Evolutionary conservation across 1,139 yeast genomes (phyloP).

Genomic region (Geotrichum australiense): DNA sequence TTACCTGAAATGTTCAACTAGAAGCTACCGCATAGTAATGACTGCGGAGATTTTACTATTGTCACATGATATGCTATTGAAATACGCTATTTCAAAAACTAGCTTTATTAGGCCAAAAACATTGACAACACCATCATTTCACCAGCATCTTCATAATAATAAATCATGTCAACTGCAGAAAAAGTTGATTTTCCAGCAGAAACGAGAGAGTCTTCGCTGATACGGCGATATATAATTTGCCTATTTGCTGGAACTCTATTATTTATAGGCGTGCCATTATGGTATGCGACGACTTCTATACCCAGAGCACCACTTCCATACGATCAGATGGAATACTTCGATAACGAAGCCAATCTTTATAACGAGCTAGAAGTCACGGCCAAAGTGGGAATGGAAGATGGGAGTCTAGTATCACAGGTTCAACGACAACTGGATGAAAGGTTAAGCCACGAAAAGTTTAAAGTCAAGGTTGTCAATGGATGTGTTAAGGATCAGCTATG

Average conservation of each 20-base stretch:
- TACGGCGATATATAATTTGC: conserved; percentile 18
- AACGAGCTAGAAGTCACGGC: conserved; percentile 54
- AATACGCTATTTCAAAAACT: too few relatives aligned
- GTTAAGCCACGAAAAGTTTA: conserved; percentile 25
- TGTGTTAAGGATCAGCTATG: conserved; percentile 17
- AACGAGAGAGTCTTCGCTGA: too few relatives aligned
- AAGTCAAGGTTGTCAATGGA: conserved; percentile 7
- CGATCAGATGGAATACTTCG: conserved; percentile 42
- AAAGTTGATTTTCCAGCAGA: too few relatives aligned
- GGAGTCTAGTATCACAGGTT: conserved; percentile 42
- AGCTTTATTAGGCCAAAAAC: too few relatives aligned
- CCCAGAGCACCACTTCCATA: conserved; percentile 70
- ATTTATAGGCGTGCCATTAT: conserved; percentile 67
- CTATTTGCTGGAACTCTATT: conserved; percentile 36
- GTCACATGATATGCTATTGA: too few relatives aligned
- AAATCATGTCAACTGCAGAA: too few relatives aligned
- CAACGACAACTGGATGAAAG: conserved; percentile 32
- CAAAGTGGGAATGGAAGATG: conserved; percentile 25
- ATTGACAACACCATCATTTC: too few relatives aligned
- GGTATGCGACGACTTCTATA: conserved; percentile 63
- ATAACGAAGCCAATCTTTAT: conserved; percentile 35
- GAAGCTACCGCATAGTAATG: too few relatives aligned
- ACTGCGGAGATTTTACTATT: too few relatives aligned
- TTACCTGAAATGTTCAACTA: too few relatives aligned
- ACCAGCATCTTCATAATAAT: too few relatives aligned